A percentile compares a stretch with the other conserved stretches of the same genome.
phyloP scores from a whole-genome alignment of 2,329 filamentous ascomycete species.

The Mycosphaerella sp. region DNA sequence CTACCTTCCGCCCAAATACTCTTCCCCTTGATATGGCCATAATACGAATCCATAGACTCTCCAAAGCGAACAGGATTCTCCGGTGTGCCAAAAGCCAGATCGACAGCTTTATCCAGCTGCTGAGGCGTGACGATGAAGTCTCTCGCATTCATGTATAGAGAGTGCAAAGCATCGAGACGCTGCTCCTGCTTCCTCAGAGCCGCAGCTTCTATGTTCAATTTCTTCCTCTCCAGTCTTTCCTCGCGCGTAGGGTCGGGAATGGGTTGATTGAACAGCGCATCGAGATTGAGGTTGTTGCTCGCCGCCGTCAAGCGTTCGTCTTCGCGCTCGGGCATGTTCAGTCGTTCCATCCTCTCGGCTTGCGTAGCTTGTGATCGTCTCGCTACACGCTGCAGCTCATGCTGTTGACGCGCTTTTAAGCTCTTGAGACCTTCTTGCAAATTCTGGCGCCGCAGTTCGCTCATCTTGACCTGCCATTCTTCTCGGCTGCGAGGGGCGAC shows the following conservation, averaged over 20 bases:
- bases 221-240: constrained; percentile 44
- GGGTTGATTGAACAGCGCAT: constrained; percentile 30
- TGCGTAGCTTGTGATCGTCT: constrained; percentile 46
- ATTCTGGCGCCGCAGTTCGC: constrained; percentile 63
- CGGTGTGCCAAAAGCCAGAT: constrained; percentile 66
- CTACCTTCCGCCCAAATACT: constrained; percentile 50
- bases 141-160: constrained; percentile 82
- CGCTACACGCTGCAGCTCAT: constrained; percentile 35
- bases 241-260: constrained; percentile 59
- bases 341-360: constrained; percentile 44
- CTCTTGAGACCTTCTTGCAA: constrained; percentile 64
- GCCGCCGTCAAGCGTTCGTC: constrained; percentile 72
- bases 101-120: constrained; percentile 68
- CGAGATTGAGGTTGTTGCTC: constrained; percentile 46
- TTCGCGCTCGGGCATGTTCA: constrained; percentile 61
- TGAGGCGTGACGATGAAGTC: constrained; percentile 78
- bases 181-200: constrained; percentile 23
- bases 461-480: constrained; percentile 67
- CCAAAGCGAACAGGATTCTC: constrained; percentile 36
- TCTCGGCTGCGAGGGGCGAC: constrained; percentile 44
- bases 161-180: constrained; percentile 63
- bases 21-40: constrained; percentile 13
- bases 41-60: constrained; percentile 28
- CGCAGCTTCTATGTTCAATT: constrained; percentile 21
- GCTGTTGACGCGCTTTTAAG: constrained; percentile 60